These are phyloP conservation scores for Trametes pubescens DNA, from an alignment of 1,284 basidiomycete species.

Conservation along the genomic window DNA sequence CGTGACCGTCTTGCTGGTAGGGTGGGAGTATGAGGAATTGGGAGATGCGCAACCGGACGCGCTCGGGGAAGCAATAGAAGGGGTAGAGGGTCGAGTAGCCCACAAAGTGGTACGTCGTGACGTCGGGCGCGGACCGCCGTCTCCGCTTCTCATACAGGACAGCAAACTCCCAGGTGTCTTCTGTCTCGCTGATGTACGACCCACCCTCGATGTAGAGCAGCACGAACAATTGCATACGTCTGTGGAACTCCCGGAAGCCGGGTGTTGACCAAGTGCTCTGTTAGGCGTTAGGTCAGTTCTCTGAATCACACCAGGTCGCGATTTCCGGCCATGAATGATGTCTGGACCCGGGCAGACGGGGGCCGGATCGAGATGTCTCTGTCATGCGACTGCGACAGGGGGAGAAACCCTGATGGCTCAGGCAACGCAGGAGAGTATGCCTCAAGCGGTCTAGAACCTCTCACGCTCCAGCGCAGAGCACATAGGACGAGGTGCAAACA, in stretches of 20 bases:
- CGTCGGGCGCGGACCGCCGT: constrained; percentile 56
- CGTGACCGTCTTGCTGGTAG: constrained; percentile 90
- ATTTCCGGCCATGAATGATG: constrained; percentile 5
- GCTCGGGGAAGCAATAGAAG: constrained; percentile 94
- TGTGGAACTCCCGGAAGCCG: constrained; percentile 92
- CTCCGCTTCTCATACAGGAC: constrained; percentile 88
- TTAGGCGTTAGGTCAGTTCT: constrained; percentile 15
- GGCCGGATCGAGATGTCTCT: constrained; percentile 12
- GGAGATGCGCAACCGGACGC: constrained; percentile 84
- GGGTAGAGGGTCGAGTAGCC: constrained; percentile 94
- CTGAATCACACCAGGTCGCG: background rate
- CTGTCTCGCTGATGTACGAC: constrained; percentile 91
- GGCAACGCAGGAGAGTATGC: constrained; percentile 12
- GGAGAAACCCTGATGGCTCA: background rate
- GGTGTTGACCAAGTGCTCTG: constrained; percentile 86
- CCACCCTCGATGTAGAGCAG: constrained; percentile 96
- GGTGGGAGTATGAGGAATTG: constrained; percentile 96
- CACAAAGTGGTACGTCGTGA: constrained; percentile 85
- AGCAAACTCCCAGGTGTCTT: constrained; percentile 90
- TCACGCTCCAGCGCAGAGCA: constrained; percentile 7
- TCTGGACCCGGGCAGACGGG: constrained; percentile 7
- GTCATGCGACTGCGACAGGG: constrained; percentile 11
- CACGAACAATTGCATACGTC: constrained; percentile 95
- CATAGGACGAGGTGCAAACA: background rate
- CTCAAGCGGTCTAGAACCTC: constrained; percentile 19